Base-by-base conservation (phyloP, 805 yeast species). In the Spathaspora girioi region DNA sequence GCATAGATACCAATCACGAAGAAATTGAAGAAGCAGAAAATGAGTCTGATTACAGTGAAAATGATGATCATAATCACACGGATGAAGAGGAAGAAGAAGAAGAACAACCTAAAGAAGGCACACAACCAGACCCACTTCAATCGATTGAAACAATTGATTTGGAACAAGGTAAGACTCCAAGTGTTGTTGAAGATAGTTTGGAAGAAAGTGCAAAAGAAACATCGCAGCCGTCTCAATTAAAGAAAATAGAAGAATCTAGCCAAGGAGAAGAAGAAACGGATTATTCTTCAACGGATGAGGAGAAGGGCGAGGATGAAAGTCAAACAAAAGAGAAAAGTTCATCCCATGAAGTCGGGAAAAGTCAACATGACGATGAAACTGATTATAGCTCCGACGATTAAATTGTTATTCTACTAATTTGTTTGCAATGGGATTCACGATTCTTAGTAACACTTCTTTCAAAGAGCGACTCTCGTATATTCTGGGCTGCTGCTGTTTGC, bases 111-210 rank as follows among this genome's bases (percentile, higher is more conserved):
- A 41, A 40, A 14, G 23, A 41, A 18, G 52, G 52, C 27, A 52
- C 35, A 6, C 56, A 54, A 18, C 50, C 46, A 27, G 53, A 47
- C 23, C 38, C 29, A n/a, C 51, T 44, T 10, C 47, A 20, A 45
- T 45, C 45, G 6, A 38, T 19, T 29, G 46, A 47, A 26, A 29
- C 20, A 3, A n/a, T 11, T 11, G 29, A 19, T 32, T 32, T 18
- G 17, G 47, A 15, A 3, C 17, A n/a, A 4, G 10, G 35, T 31
- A 31, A 29, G 18, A 7, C 48, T 9, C 45, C 50, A 12, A 47
- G 48, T 43, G 49, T 53, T 9, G 40, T 53, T 44, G 56, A 50
- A 26, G 56, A 53, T 44, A 53, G 56, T 41, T 27, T 53, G 15
- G 43, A 46, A 29, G 49, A 43, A 27, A 43, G 55, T 44, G 11